Base-by-base conservation (phyloP, 106 monocot species). In the Hemerocallis citrina region DNA sequence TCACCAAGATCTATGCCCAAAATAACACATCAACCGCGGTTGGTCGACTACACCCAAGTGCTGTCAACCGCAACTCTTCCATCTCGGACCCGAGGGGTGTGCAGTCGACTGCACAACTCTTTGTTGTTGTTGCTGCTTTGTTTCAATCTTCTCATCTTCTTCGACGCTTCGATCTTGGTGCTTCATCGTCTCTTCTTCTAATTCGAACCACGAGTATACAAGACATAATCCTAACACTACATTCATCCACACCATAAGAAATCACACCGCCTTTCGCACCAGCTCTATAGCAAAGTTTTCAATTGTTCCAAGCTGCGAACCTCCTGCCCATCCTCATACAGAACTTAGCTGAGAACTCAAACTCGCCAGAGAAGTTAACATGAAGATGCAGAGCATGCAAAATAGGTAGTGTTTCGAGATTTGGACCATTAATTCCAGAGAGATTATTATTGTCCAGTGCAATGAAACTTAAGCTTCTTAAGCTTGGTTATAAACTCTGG, bases 241-340 rank as follows among this genome's bases (percentile, higher is more conserved):
- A 94, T 48, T 68, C 67, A 30, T 62, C 56, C 64, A 94, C 64
- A 17, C 93, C 89, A 50, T 24, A 34, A 20, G 93, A 89, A n/a
- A n/a, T n/a, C n/a, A n/a, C n/a, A n/a, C n/a, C n/a, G n/a, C n/a
- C n/a, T n/a, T n/a, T n/a, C 35, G 17, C 49, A 41, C n/a, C 56
- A 24, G 48, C 55, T 29, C 22, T 71, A 61, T 83, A 95, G 43
- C 94, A 89, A 20, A 95, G 75, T 31, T 68, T 63, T 27, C 83
- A 83, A 44, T 95, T 95, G 31, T 72, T 63, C 94, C 86, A 95
- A 4, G 77, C 78, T 34, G 86, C 79, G 67, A 95, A 89, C 32
- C 94, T 83, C 69, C 75, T 78, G 23, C 94, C 89, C 85, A 88
- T 72, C 16, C 70, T 81, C 27, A 40, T 38, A 32, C 77, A 88